A percentile compares a stretch with the other conserved stretches of the same genome.
phyloP scores from a whole-genome alignment of 179 eudicot species.

The Heliamphora pulchella region DNA sequence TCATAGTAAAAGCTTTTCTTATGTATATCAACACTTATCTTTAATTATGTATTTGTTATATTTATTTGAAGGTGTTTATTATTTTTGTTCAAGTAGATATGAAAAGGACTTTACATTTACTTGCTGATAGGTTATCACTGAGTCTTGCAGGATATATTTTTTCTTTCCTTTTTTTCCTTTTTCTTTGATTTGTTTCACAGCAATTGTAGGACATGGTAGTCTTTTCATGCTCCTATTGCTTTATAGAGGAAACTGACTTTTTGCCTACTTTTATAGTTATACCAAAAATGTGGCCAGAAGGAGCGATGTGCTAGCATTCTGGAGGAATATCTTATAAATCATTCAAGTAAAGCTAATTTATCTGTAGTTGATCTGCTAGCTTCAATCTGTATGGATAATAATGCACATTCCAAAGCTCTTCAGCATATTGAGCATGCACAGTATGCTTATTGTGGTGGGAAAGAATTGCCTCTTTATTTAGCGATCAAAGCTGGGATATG shows the following conservation, averaged over 20 bases:
- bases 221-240: background rate
- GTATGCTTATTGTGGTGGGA: slow-evolving; percentile 25
- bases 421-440: slow-evolving; percentile 57
- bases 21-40: background rate
- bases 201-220: background rate
- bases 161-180: background rate
- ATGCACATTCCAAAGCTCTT: slow-evolving; percentile 54
- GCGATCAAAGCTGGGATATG: slow-evolving; percentile 74
- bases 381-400: slow-evolving; percentile 44
- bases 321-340: slow-evolving; percentile 50
- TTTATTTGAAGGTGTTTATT: background rate
- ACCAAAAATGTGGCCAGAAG: slow-evolving; percentile 47
- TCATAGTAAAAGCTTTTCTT: background rate
- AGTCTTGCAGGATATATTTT: background rate
- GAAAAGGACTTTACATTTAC: too few species aligned
- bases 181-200: background rate
- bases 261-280: slow-evolving; percentile 43
- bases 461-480: slow-evolving; percentile 45
- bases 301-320: slow-evolving; percentile 50
- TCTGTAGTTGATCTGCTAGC: slow-evolving; percentile 53
- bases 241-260: background rate
- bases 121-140: background rate
- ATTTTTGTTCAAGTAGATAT: background rate
- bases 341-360: slow-evolving; percentile 49
- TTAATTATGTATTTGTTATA: background rate